A percentile compares a stretch with the other conserved stretches of the same genome.
These are phyloP conservation scores for Dipteronia sinensis DNA, from an alignment of 345 rosid genomes.

Conservation along the genomic window DNA sequence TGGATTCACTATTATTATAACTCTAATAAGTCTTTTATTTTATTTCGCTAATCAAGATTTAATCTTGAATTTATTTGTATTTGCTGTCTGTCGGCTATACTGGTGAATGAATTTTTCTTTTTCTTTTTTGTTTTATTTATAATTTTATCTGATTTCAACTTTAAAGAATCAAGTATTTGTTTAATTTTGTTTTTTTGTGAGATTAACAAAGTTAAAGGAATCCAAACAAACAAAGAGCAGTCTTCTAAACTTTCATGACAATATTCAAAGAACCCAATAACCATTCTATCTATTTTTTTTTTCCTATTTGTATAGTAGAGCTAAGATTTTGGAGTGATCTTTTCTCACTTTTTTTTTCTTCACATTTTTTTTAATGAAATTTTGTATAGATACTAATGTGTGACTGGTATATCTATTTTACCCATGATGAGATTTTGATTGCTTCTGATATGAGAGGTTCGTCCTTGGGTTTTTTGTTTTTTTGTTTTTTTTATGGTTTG, in stretches of 20 bases:
- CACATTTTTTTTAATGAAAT: conserved; percentile 1
- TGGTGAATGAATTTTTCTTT: too few relatives aligned
- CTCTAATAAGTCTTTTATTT: too few relatives aligned
- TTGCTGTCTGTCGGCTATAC: too few relatives aligned
- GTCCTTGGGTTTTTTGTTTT: conserved; percentile 10
- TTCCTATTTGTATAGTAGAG: too few relatives aligned
- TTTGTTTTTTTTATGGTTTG: too few relatives aligned
- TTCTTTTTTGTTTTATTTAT: too few relatives aligned
- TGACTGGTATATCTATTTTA: conserved; percentile 89
- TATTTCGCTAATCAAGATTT: too few relatives aligned
- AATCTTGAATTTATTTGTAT: too few relatives aligned
- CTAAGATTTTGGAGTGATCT: too few relatives aligned
- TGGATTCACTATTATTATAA: conserved; percentile 30
- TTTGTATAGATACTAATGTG: conserved; percentile 64
- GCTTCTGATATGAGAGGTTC: conserved; percentile 96
- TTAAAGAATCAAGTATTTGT: too few relatives aligned
- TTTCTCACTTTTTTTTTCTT: not conserved
- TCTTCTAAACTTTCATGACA: conserved; percentile 15
- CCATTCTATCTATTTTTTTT: too few relatives aligned
- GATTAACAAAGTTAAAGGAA: conserved; percentile 16
- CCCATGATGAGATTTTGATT: conserved; percentile 93
- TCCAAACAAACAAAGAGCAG: conserved; percentile 13
- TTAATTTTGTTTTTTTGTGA: not conserved
- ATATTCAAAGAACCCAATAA: conserved; percentile 24
- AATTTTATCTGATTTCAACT: too few relatives aligned